Base-by-base conservation (phyloP, 1,139 yeast genomes). In the Meyerozyma guilliermondii region DNA sequence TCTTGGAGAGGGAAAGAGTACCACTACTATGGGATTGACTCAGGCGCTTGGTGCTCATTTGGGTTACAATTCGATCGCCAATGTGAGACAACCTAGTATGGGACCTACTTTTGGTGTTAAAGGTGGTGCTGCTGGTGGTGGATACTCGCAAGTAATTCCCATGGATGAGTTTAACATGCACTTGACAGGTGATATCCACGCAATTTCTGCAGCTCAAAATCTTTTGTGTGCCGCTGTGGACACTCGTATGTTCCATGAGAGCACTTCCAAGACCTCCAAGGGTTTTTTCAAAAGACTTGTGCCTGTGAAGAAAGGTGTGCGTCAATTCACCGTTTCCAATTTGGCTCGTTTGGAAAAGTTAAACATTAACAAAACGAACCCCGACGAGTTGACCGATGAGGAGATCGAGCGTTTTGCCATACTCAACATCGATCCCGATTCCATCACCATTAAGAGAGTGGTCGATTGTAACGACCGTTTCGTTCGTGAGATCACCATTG, bases 61-160 rank as follows among this genome's bases (percentile, higher is more conserved):
- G 58, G 80, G 85, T 50, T 85, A 87, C 65, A 81, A 84, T 47
- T 91, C 91, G 17, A 84, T 92, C 61, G 98, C 98, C 49, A 91
- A 88, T 61, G 96, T 92, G 46, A 85, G 98, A 69, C 98, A 92
- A 66, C 98, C 98, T 36, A 86, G 95, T 14, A 91, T 92, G 97
- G 98, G 98, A 42, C 98, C 98, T 47, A 92, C 98, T 17, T 92
- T 92, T 59, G 98, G 98, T 68, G 89, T 92, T 61, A 92, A 91
- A 70, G 98, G 98, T 63, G 98, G 98, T 68, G 98, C 98, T 50
- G 98, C 98, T 16, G 98, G 98, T 62, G 98, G 98, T 63, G 98
- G 98, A 47, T 92, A 91, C 68, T 85, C 98, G 8, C 98, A 92
- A 71, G 98, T 92, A 41, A 89, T 92, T 59, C 98, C 98, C 50